Evolutionary conservation across 257 asterid genomes (phyloP).

Genomic region (Gynochthodes officinalis): DNA sequence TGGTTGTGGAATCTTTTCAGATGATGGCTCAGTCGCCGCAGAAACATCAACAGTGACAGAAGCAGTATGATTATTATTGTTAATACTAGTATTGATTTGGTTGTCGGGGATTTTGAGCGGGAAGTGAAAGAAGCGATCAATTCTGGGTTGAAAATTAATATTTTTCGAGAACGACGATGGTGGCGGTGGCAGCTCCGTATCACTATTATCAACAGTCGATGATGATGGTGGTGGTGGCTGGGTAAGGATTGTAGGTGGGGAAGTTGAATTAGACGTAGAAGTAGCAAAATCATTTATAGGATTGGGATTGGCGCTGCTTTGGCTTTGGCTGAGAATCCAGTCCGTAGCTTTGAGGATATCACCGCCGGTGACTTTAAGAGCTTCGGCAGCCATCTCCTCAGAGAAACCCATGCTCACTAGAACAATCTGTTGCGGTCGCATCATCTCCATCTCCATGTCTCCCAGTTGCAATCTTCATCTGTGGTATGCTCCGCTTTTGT

Average conservation of each 20-base stretch:
- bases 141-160: conserved; percentile 54
- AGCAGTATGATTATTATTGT: neutral
- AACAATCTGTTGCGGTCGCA: conserved; percentile 23
- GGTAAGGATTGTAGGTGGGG: neutral
- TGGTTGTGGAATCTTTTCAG: neutral
- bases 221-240: neutral
- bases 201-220: no score
- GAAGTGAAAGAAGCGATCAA: conserved; percentile 53
- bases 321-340: conserved; percentile 51
- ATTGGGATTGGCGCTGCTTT: neutral
- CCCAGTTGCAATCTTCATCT: no score
- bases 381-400: conserved; percentile 48
- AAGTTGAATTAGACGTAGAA: no score
- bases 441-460: neutral
- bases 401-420: conserved; percentile 79
- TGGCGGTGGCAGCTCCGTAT: neutral
- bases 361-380: conserved; percentile 54
- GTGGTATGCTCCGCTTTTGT: no score
- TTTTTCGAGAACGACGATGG: conserved; percentile 22
- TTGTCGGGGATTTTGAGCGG: no score
- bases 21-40: neutral
- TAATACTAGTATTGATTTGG: no score
- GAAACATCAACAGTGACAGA: neutral
- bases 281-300: neutral
- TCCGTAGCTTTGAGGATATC: conserved; percentile 65